These are phyloP conservation scores for Eucalyptus rudis DNA, from an alignment of 345 rosid genomes.

Conservation along the genomic window DNA sequence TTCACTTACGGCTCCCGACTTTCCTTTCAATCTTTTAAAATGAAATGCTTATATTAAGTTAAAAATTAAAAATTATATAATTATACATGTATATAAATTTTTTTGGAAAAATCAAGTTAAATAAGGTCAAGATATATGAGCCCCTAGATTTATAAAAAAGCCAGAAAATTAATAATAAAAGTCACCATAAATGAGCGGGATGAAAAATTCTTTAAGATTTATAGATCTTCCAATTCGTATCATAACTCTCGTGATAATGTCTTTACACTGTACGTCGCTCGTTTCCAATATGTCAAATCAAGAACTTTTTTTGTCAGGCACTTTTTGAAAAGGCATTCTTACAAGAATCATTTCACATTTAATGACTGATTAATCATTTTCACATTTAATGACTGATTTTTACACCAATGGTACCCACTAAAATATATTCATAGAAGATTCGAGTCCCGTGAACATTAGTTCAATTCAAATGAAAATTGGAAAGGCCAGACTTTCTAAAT, in stretches of 20 bases:
- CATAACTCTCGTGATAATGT: background rate
- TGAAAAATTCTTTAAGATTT: background rate
- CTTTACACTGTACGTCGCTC: background rate
- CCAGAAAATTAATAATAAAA: background rate
- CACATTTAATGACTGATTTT: background rate
- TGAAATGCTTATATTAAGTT: background rate
- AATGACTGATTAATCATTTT: background rate
- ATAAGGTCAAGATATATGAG: background rate
- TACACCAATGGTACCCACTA: background rate
- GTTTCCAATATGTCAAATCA: background rate
- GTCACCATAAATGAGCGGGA: background rate
- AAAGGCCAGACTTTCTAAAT: background rate
- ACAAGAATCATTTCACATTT: background rate
- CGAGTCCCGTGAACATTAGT: background rate
- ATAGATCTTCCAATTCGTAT: background rate
- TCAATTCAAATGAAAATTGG: background rate
- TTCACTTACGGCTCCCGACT: background rate
- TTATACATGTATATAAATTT: background rate
- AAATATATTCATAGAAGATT: background rate
- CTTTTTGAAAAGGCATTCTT: background rate
- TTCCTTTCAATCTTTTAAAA: background rate
- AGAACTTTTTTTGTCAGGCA: background rate
- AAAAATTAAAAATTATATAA: background rate
- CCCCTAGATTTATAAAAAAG: background rate
- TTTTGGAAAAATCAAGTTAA: background rate